Evolutionary conservation across 805 yeast genomes (phyloP).

Genomic region (Tetrapisispora namnaoensis): DNA sequence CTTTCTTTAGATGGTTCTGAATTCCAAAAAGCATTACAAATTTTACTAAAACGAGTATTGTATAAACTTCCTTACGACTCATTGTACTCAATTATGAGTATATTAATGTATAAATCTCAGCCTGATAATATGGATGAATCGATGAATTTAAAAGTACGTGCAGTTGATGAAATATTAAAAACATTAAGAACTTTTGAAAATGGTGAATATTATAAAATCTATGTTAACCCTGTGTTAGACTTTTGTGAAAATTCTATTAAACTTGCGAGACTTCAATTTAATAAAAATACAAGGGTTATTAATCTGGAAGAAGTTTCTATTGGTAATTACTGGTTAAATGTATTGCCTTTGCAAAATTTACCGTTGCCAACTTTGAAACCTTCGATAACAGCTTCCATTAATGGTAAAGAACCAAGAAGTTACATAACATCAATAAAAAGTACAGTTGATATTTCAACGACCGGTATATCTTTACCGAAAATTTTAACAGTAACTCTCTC

Average conservation of each 20-base stretch:
- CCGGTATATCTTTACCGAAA: constrained; percentile 86
- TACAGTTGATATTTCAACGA: constrained; percentile 50
- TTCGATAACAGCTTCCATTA: constrained; percentile 33
- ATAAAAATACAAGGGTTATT: constrained; percentile 13
- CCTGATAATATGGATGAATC: constrained; percentile 29
- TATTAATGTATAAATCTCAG: constrained; percentile 37
- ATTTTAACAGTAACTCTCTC: constrained; percentile 47
- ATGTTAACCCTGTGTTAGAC: constrained; percentile 37
- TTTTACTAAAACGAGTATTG: constrained; percentile 39
- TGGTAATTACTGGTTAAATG: constrained; percentile 50
- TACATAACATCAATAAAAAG: constrained; percentile 37
- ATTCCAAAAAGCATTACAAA: constrained; percentile 49
- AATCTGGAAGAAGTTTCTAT: constrained; percentile 28
- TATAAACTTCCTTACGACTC: constrained; percentile 63
- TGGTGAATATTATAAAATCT: constrained; percentile 18
- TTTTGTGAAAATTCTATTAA: constrained; percentile 43
- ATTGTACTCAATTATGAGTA: constrained; percentile 50
- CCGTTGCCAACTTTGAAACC: constrained; percentile 61
- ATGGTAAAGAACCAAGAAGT: constrained; percentile 40
- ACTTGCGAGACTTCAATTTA: constrained; percentile 39
- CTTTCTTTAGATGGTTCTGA: constrained; percentile 37
- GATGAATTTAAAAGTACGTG: constrained; percentile 38
- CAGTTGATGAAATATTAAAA: constrained; percentile 43
- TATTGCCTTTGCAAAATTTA: constrained; percentile 35
- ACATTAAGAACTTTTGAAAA: constrained; percentile 26